A percentile compares a stretch with the other conserved stretches of the same genome.
These are phyloP conservation scores for Capsella bursapastoris DNA, from an alignment of 345 rosid species.

Conservation along the genomic window DNA sequence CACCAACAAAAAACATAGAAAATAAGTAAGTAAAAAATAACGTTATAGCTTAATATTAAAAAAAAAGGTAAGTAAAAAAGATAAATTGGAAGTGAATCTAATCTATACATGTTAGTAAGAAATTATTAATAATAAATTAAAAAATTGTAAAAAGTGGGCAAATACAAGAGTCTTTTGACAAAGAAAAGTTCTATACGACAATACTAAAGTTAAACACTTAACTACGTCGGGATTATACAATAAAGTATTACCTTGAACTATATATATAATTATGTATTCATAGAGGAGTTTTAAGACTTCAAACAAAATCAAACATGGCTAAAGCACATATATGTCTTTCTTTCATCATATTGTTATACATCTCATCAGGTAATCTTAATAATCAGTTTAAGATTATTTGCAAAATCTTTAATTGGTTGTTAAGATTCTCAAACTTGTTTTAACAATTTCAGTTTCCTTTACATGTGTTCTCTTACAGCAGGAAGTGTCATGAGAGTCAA, in stretches of 20 bases:
- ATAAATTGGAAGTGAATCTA: too few species aligned
- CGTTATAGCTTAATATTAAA: background rate
- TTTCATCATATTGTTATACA: slow-evolving; percentile 25
- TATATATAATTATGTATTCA: background rate
- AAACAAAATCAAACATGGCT: slow-evolving; percentile 23
- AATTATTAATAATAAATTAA: background rate
- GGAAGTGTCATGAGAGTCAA: slow-evolving; percentile 3
- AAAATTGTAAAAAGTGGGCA: background rate
- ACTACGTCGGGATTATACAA: background rate
- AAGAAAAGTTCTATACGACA: background rate
- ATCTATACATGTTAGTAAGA: background rate
- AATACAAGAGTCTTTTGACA: background rate
- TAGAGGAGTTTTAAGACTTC: background rate
- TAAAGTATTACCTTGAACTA: background rate
- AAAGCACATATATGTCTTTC: slow-evolving; percentile 11
- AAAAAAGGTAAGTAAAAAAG: too few species aligned
- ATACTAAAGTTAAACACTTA: background rate
- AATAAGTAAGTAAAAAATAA: background rate
- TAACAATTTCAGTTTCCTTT: background rate
- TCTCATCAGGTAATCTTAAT: slow-evolving; percentile 22
- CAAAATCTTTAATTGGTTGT: background rate
- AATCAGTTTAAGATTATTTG: background rate
- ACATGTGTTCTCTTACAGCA: background rate
- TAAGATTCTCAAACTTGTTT: background rate
- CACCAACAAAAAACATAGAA: background rate